Conservation (phyloP, 768 basidiomycete species). For the Lactarius hatsudake region DNA sequence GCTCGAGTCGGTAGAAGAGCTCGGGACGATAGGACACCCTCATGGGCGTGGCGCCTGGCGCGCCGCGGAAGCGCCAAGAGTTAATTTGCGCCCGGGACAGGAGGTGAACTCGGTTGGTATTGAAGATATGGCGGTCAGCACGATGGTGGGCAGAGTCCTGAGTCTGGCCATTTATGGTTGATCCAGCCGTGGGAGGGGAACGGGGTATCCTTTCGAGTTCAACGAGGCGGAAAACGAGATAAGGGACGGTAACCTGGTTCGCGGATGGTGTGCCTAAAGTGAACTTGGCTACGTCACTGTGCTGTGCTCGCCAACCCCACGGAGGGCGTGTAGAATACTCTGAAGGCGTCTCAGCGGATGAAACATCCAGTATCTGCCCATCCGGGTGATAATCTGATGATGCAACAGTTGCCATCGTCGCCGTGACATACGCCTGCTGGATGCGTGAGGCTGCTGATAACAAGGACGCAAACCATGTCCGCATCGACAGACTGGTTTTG, state of each 20-base stretch:
- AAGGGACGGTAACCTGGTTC: conserved; percentile 9
- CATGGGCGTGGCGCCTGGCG: conserved; percentile 45
- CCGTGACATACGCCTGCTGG: conserved; percentile 56
- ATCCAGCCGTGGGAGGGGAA: neutral
- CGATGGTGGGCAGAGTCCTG: conserved; percentile 27
- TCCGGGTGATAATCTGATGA: conserved; percentile 26
- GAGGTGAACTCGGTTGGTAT: conserved; percentile 59
- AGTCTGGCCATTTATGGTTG: neutral
- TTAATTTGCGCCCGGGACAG: conserved; percentile 62
- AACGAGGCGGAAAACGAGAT: conserved; percentile 18
- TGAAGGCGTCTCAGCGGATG: conserved; percentile 34
- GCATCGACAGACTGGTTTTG: neutral
- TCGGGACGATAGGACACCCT: conserved; percentile 19
- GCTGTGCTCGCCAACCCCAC: conserved; percentile 45
- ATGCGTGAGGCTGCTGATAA: conserved; percentile 40
- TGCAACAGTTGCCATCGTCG: conserved; percentile 48
- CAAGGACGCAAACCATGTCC: conserved; percentile 17
- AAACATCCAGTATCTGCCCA: conserved; percentile 10
- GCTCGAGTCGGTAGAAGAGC: conserved; percentile 20
- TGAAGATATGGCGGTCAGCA: conserved; percentile 50
- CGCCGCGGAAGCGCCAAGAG: conserved; percentile 34
- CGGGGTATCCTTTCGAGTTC: conserved; percentile 4
- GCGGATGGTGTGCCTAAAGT: neutral
- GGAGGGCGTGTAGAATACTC: conserved; percentile 42
- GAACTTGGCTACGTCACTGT: conserved; percentile 18